A percentile compares a stretch with the other conserved stretches of the same genome.
Evolutionary conservation across 305 asterid species (phyloP).

Genomic region (Ilex paraguariensis): DNA sequence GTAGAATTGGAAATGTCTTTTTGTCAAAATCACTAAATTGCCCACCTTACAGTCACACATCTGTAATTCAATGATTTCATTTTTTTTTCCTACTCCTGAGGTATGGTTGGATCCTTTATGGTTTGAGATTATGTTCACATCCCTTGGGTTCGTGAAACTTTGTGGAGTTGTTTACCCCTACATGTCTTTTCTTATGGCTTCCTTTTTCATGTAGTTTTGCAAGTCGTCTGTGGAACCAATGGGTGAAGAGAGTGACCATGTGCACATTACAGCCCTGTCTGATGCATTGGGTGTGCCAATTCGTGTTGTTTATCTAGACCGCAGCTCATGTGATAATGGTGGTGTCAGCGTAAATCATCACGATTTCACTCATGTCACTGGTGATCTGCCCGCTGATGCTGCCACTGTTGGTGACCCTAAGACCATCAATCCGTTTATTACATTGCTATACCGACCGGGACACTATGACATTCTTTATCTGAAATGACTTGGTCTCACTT

Average conservation of each 20-base stretch:
- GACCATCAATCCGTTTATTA: slow-evolving; percentile 49
- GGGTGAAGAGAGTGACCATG: slow-evolving; percentile 99
- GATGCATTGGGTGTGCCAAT: slow-evolving; percentile 86
- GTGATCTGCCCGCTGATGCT: slow-evolving; percentile 9
- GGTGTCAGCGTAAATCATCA: slow-evolving; percentile 79
- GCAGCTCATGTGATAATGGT: slow-evolving; percentile 71
- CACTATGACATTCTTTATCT: slow-evolving; percentile 88
- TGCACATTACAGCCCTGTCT: slow-evolving; percentile 87
- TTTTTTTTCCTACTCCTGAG: no score
- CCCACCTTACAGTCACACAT: no score
- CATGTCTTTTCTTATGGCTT: no score
- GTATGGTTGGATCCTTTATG: no score
- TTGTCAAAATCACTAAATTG: no score
- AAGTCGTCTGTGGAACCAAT: slow-evolving; percentile 95
- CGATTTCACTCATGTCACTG: slow-evolving; percentile 53
- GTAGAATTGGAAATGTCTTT: no score
- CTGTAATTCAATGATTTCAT: no score
- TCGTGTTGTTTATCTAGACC: slow-evolving; percentile 46
- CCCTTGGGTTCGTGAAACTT: no score
- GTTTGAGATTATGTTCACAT: no score
- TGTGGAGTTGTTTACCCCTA: no score
- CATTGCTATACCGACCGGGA: slow-evolving; percentile 87
- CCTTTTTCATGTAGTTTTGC: slow-evolving; percentile 57
- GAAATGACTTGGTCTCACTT: slow-evolving; percentile 7
- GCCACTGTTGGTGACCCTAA: slow-evolving; percentile 11